These are phyloP conservation scores for Mycena crocata DNA, from an alignment of 768 basidiomycete genomes.

Conservation along the genomic window DNA sequence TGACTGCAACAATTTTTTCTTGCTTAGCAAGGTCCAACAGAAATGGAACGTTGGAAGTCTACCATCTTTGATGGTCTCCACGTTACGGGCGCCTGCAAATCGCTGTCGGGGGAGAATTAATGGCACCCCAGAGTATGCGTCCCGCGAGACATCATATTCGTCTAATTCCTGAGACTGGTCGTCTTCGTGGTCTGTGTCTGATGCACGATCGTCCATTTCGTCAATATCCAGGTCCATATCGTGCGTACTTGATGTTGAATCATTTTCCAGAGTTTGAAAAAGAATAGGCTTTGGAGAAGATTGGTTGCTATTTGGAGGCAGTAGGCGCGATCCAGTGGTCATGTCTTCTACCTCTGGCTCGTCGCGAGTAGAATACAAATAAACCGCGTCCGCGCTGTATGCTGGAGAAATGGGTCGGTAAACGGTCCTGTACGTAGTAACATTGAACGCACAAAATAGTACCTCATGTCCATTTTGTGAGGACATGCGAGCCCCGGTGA, in stretches of 20 bases:
- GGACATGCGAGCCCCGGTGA: slow-evolving; percentile 83
- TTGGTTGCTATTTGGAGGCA: slow-evolving; percentile 42
- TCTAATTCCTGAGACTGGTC: slow-evolving; percentile 38
- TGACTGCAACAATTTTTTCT: slow-evolving; percentile 61
- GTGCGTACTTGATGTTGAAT: slow-evolving; percentile 41
- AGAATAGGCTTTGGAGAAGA: slow-evolving; percentile 31
- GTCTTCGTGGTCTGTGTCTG: slow-evolving; percentile 38
- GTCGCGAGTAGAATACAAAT: slow-evolving; percentile 80
- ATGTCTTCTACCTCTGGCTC: slow-evolving; percentile 52
- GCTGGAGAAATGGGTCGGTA: slow-evolving; percentile 54
- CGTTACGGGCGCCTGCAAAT: slow-evolving; percentile 79
- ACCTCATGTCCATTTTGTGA: slow-evolving; percentile 82
- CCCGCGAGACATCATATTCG: slow-evolving; percentile 34
- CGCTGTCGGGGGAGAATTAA: slow-evolving; percentile 71
- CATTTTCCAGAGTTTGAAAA: slow-evolving; percentile 30
- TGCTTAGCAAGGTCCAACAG: slow-evolving; percentile 9
- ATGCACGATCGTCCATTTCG: slow-evolving; percentile 46
- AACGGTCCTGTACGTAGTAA: slow-evolving; percentile 2
- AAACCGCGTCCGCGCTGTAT: slow-evolving; percentile 78
- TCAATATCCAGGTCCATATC: slow-evolving; percentile 49
- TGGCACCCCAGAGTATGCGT: slow-evolving; percentile 52
- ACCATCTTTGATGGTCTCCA: slow-evolving; percentile 92
- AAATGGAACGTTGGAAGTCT: neutral
- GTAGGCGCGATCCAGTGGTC: slow-evolving; percentile 22
- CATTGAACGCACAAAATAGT: slow-evolving; percentile 66